A percentile compares a stretch with the other conserved stretches of the same genome.
Conservation (phyloP, 768 basidiomycete genomes). For the Pleurotus djamor region DNA sequence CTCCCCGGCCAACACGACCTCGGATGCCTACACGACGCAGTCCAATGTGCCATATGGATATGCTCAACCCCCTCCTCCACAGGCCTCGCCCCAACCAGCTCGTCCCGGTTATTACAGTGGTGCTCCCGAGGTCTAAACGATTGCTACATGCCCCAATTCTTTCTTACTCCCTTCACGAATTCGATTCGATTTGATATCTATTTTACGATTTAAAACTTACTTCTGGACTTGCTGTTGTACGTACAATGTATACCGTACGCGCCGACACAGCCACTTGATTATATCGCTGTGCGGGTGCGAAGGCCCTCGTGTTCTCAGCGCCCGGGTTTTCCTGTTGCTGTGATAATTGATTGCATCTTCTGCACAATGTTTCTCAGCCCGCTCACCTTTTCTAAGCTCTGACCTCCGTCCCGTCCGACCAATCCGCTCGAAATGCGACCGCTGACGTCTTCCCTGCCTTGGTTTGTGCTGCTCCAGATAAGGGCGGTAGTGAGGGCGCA, state of each 20-base stretch:
- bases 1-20: background rate
- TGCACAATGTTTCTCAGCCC: background rate
- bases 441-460: background rate
- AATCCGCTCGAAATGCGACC: background rate
- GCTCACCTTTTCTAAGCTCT: background rate
- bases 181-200: background rate
- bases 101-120: conserved; percentile 12
- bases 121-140: conserved; percentile 15
- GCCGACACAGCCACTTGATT: background rate
- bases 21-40: background rate
- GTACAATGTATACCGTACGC: background rate
- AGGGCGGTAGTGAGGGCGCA: background rate
- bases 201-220: background rate
- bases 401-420: background rate
- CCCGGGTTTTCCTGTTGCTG: background rate
- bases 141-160: background rate
- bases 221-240: background rate
- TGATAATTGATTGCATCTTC: background rate
- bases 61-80: background rate
- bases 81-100: background rate
- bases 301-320: background rate
- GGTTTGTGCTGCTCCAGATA: background rate
- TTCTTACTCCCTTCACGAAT: background rate
- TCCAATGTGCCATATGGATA: background rate
- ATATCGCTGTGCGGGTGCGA: background rate